Percentiles rank a stretch among this genome's conserved stretches.
Evolutionary conservation across 2,329 filamentous ascomycete genomes (phyloP).

Genomic region (Diplodia scrobiculata): DNA sequence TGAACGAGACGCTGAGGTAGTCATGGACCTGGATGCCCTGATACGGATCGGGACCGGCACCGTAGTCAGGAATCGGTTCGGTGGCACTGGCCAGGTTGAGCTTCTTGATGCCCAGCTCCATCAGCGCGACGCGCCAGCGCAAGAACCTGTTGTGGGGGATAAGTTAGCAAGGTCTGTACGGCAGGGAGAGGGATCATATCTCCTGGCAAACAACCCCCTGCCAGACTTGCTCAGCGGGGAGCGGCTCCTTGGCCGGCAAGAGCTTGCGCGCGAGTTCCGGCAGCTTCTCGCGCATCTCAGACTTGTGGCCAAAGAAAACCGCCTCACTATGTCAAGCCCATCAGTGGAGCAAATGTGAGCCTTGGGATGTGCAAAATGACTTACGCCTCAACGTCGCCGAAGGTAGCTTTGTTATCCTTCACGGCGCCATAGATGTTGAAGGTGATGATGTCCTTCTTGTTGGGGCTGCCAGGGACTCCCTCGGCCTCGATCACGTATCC

Average conservation of each 20-base stretch:
- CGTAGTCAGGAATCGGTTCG: slow-evolving; percentile 68
- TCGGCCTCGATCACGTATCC: slow-evolving; percentile 79
- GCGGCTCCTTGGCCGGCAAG: not conserved
- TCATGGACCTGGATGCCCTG: slow-evolving; percentile 93
- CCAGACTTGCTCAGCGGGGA: not conserved
- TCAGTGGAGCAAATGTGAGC: slow-evolving; percentile 2
- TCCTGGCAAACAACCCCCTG: not conserved
- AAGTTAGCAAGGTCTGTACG: not conserved
- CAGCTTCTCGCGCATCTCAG: not conserved
- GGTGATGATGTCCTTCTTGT: slow-evolving; percentile 69
- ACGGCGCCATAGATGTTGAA: slow-evolving; percentile 94
- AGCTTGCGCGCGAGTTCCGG: not conserved
- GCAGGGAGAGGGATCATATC: not conserved
- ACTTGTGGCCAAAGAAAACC: not conserved
- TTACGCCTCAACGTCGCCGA: slow-evolving; percentile 79
- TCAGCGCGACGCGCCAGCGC: slow-evolving; percentile 83
- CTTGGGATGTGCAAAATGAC: slow-evolving; percentile 40
- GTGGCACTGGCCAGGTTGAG: slow-evolving; percentile 71
- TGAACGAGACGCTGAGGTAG: slow-evolving; percentile 84
- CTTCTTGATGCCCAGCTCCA: slow-evolving; percentile 80
- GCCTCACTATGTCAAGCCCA: slow-evolving; percentile 11
- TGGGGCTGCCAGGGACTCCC: slow-evolving; percentile 55
- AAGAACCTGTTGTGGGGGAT: slow-evolving; percentile 66
- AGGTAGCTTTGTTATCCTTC: slow-evolving; percentile 77
- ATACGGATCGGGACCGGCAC: slow-evolving; percentile 71